phyloP scores from a whole-genome alignment of 140 eudicot species.

The Ambrosia hybrid region DNA sequence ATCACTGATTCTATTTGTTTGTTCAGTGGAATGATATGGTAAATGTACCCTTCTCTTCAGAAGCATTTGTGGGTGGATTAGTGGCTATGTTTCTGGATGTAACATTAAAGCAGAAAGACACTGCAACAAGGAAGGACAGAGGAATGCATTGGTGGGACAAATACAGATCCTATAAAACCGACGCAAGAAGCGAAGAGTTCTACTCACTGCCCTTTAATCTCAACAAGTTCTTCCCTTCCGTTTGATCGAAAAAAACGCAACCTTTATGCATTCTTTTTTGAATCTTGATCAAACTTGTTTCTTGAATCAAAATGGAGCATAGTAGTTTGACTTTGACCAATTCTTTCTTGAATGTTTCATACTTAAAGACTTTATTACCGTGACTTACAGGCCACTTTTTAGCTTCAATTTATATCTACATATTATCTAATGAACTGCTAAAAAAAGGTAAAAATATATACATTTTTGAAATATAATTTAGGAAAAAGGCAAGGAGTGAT shows the following conservation, averaged over 20 bases:
- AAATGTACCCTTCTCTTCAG: slow-evolving; percentile 81
- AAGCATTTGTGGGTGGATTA: slow-evolving; percentile 77
- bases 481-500: slow-evolving; percentile 21
- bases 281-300: slow-evolving; percentile 19
- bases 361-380: too few species aligned
- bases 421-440: too few species aligned
- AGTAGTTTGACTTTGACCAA: too few species aligned
- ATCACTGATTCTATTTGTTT: not conserved
- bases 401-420: too few species aligned
- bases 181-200: slow-evolving; percentile 90
- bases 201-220: slow-evolving; percentile 89
- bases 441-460: not conserved
- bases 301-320: slow-evolving; percentile 16
- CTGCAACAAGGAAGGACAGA: slow-evolving; percentile 73
- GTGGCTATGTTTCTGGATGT: slow-evolving; percentile 68
- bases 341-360: too few species aligned
- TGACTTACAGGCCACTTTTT: too few species aligned
- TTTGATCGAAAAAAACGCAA: slow-evolving; percentile 30
- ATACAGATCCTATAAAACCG: slow-evolving; percentile 79
- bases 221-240: slow-evolving; percentile 96
- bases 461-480: not conserved
- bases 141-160: slow-evolving; percentile 98
- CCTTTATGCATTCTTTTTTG: slow-evolving; percentile 7
- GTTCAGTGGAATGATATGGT: slow-evolving; percentile 86
- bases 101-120: slow-evolving; percentile 64